A percentile compares a stretch with the other conserved stretches of the same genome.
These are phyloP conservation scores for Chlorella sp. DNA, from an alignment of 139 green algal species.

Conservation along the genomic window DNA sequence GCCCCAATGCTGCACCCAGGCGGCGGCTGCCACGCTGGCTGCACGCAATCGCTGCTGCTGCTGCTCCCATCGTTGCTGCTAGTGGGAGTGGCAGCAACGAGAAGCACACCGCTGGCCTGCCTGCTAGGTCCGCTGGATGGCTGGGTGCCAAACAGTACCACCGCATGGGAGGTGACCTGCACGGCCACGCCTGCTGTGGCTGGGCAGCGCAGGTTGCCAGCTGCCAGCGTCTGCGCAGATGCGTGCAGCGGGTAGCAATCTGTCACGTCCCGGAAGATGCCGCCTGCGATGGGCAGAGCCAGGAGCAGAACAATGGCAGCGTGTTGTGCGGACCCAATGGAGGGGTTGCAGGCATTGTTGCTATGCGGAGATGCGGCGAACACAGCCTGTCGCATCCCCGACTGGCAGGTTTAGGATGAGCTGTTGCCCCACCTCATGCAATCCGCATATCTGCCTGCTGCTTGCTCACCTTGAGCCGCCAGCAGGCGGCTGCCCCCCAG, in stretches of 20 bases:
- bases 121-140: background rate
- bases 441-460: background rate
- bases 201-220: slow-evolving; percentile 6
- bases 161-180: slow-evolving; percentile 1
- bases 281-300: background rate
- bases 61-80: background rate
- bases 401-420: too few relatives aligned
- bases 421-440: too few relatives aligned
- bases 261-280: slow-evolving; percentile 24
- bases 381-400: too few relatives aligned
- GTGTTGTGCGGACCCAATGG: background rate
- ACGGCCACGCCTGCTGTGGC: background rate
- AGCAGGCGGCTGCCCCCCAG: slow-evolving; percentile 28
- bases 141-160: background rate
- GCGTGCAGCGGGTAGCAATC: background rate
- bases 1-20: slow-evolving; percentile 15
- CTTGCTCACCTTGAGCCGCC: slow-evolving; percentile 17
- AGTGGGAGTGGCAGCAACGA: too few relatives aligned
- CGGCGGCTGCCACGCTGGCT: slow-evolving; percentile 18
- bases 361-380: too few relatives aligned
- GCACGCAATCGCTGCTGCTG: background rate
- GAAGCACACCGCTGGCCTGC: background rate
- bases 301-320: background rate
- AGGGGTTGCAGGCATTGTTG: too few relatives aligned
- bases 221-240: slow-evolving; percentile 11